Evolutionary conservation across 441 rosid species (phyloP).

Genomic region (Pelargonium australe): DNA sequence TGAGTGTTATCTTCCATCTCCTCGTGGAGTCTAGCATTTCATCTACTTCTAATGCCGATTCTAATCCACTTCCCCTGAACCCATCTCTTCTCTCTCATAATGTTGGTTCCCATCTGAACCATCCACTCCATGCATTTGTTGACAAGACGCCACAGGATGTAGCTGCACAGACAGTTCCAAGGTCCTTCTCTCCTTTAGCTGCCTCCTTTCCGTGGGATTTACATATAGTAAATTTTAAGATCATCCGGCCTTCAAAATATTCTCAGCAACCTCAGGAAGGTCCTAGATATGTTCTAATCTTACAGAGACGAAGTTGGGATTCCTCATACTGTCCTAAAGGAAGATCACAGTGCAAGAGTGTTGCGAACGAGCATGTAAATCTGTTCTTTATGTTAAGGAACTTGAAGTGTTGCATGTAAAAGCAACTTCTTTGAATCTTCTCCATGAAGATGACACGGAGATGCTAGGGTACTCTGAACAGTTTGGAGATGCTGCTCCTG

Average conservation of each 20-base stretch:
- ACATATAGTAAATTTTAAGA: conserved; percentile 81
- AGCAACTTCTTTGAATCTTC: conserved; percentile 79
- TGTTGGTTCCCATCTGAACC: conserved; percentile 66
- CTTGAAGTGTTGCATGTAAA: conserved; percentile 48
- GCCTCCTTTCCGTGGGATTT: conserved; percentile 77
- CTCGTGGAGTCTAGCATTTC: conserved; percentile 65
- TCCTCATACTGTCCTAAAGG: conserved; percentile 58
- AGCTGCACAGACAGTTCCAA: conserved; percentile 42
- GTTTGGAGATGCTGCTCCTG: conserved; percentile 42
- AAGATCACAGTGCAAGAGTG: conserved; percentile 47
- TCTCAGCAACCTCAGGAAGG: conserved; percentile 49
- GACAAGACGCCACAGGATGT: conserved; percentile 67
- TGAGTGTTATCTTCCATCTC: conserved; percentile 71
- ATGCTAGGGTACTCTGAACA: conserved; percentile 68
- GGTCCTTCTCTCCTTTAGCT: conserved; percentile 68
- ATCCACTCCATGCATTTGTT: conserved; percentile 75
- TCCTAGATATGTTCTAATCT: conserved; percentile 57
- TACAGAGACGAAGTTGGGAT: conserved; percentile 79
- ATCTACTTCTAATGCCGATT: conserved; percentile 34
- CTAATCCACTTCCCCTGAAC: conserved; percentile 47
- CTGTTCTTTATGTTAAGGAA: conserved; percentile 63
- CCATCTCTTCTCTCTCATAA: conserved; percentile 84
- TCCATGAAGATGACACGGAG: conserved; percentile 73
- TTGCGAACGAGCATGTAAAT: conserved; percentile 60
- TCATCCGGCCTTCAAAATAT: conserved; percentile 64